Base-by-base conservation (phyloP, 2,329 filamentous ascomycete genomes). In the Colletotrichum caudatum region DNA sequence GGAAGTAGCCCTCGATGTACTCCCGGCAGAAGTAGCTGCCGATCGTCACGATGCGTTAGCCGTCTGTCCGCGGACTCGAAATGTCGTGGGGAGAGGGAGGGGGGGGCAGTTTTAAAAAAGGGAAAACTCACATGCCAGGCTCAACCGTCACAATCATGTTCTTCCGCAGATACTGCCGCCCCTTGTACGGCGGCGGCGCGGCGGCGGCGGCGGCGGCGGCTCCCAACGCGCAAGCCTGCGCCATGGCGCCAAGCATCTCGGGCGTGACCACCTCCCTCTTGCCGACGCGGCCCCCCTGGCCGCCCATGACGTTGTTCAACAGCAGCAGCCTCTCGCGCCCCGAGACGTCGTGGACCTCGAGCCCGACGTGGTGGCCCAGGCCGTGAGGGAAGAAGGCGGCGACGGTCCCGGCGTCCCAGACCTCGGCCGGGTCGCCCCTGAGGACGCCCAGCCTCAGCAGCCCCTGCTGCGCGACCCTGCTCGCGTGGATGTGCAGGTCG, bases 81-180 rank as follows among this genome's bases (percentile, higher is more conserved):
- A 23, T n/a, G 20, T 23, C n/a, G 33, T 16, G 57, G 29, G 29
- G 39, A 33, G 61, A 5, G 33, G 18, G 23, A 53, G 12, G 16
- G 16, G 9, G 14, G n/a, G 41, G 12, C n/a, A 37, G 5, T 29
- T 29, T 4, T 3, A 29, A 29, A 29, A 29, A 29, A 29, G 18
- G 44, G 12, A 48, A 48, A 20, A 81, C 85, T 80, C 77, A 89
- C 83, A 92, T 85, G 74, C 93, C 93, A 1, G 93, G 93, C 82
- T 96, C 93, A 59, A 95, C 88, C 0, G 93, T 96, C 23, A 96
- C 88, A 50, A 95, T 86, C 84, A 93, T 93, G 61, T 89, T 87
- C 16, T 89, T 83, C 74, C 82, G 80, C 7, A 92, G 83, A n/a
- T 80, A 77, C 70, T 85, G 82, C 29, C 80, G 76, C 16, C 79